These are phyloP conservation scores for Calonectria pteridis DNA, from an alignment of 2,329 filamentous ascomycete species.

Conservation along the genomic window DNA sequence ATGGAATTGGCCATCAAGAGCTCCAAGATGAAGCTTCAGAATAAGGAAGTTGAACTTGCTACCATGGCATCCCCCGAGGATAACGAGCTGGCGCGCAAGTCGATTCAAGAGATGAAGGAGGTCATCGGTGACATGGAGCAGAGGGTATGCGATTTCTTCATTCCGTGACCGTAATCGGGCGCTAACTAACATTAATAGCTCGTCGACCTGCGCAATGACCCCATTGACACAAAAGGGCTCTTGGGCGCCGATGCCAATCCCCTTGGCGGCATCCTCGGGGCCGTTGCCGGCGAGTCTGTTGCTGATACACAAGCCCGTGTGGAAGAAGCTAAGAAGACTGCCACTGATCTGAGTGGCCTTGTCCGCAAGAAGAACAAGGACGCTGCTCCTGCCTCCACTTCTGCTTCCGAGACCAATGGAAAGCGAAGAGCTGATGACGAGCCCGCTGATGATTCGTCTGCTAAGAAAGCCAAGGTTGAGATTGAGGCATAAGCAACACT, in stretches of 20 bases:
- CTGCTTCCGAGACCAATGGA: conserved; percentile 52
- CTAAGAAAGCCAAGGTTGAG: conserved; percentile 54
- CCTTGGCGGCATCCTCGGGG: conserved; percentile 72
- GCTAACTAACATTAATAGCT: conserved; percentile 60
- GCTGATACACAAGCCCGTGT: conserved; percentile 72
- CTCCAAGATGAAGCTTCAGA: conserved; percentile 77
- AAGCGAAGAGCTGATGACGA: conserved; percentile 52
- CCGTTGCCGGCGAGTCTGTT: conserved; percentile 72
- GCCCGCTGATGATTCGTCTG: conserved; percentile 42
- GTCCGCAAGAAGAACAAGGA: conserved; percentile 76
- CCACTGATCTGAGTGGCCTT: conserved; percentile 80
- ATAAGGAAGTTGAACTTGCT: conserved; percentile 75
- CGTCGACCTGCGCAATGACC: conserved; percentile 73
- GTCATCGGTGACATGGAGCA: conserved; percentile 84
- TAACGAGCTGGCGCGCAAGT: conserved; percentile 71
- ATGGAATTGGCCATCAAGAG: conserved; percentile 81
- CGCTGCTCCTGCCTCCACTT: conserved; percentile 35
- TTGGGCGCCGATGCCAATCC: conserved; percentile 57
- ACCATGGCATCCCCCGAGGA: conserved; percentile 75
- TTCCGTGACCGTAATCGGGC: neutral
- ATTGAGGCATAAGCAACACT: conserved; percentile 28
- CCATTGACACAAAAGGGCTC: conserved; percentile 59
- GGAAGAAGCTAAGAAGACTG: conserved; percentile 79
- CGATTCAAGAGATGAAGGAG: conserved; percentile 81
- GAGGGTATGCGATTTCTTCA: conserved; percentile 64